A percentile compares a stretch with the other conserved stretches of the same genome.
Evolutionary conservation across 2,329 filamentous ascomycete genomes (phyloP).

Genomic region (Calonectria fujianensis): DNA sequence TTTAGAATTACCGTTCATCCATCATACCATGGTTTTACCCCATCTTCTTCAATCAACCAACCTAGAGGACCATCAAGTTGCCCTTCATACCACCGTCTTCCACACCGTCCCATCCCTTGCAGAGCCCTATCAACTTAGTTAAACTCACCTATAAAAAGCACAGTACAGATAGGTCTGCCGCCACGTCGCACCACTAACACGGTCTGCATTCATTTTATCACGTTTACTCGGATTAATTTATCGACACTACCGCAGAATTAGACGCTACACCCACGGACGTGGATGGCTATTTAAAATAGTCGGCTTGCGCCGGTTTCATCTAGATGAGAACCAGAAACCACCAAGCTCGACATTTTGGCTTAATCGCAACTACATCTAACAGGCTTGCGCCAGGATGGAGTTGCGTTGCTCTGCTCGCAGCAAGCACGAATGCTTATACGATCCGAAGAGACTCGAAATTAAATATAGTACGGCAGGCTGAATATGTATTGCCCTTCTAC

Average conservation of each 20-base stretch:
- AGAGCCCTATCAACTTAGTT: not conserved
- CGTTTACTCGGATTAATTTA: not conserved
- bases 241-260: not conserved
- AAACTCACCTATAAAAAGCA: not conserved
- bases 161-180: not conserved
- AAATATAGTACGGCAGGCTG: not conserved
- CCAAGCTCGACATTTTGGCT: not conserved
- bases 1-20: not conserved
- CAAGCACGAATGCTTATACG: not conserved
- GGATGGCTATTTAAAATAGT: not conserved
- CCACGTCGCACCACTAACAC: not conserved
- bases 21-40: not conserved
- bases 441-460: not conserved
- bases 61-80: not conserved
- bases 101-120: not conserved
- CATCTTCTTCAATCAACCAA: not conserved
- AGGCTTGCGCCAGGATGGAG: not conserved
- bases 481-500: not conserved
- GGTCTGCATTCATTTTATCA: not conserved
- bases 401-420: not conserved
- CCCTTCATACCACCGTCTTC: not conserved
- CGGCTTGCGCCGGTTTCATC: not conserved
- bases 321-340: not conserved
- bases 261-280: not conserved
- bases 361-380: not conserved